phyloP scores from a whole-genome alignment of 2,329 filamentous ascomycete species.

The Arthroderma sp. region DNA sequence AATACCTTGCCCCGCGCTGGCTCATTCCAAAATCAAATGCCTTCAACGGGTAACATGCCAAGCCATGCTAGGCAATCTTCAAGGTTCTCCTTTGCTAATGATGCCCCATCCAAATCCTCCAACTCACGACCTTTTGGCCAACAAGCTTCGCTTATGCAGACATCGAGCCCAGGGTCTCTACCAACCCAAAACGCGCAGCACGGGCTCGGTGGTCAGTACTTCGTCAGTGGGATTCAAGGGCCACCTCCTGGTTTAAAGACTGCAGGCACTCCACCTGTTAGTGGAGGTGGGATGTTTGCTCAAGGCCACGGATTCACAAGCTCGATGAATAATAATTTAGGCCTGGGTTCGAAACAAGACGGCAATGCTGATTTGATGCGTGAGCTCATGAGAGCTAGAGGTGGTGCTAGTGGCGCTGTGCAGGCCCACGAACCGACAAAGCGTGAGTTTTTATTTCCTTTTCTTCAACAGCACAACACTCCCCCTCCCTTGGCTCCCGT shows the following conservation, averaged over 20 bases:
- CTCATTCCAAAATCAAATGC: constrained; percentile 34
- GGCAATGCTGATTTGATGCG: constrained; percentile 62
- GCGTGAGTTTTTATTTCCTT: constrained; percentile 97
- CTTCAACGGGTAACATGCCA: constrained; percentile 42
- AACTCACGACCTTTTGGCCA: constrained; percentile 45
- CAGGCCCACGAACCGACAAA: constrained; percentile 77
- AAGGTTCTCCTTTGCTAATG: constrained; percentile 76
- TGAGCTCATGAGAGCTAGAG: constrained; percentile 62
- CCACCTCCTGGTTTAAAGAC: constrained; percentile 93
- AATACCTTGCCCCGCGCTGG: constrained; percentile 31
- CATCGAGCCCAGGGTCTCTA: constrained; percentile 25
- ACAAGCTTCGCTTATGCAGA: constrained; percentile 31
- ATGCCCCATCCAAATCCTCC: constrained; percentile 42
- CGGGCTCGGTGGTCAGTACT: constrained; percentile 53
- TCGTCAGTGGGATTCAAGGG: constrained; percentile 72
- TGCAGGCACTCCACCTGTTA: constrained; percentile 79
- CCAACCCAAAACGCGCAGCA: constrained; percentile 27
- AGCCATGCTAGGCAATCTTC: constrained; percentile 74
- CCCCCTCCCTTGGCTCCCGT: constrained; percentile 82
- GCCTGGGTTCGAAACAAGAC: constrained; percentile 62
- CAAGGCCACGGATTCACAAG: constrained; percentile 75
- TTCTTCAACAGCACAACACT: constrained; percentile 73
- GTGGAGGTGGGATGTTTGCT: constrained; percentile 69
- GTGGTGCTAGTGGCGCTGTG: constrained; percentile 44
- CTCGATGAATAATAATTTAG: constrained; percentile 43